These are phyloP conservation scores for Xylariaceae sp. DNA, from an alignment of 2,329 filamentous ascomycete species.

Conservation along the genomic window DNA sequence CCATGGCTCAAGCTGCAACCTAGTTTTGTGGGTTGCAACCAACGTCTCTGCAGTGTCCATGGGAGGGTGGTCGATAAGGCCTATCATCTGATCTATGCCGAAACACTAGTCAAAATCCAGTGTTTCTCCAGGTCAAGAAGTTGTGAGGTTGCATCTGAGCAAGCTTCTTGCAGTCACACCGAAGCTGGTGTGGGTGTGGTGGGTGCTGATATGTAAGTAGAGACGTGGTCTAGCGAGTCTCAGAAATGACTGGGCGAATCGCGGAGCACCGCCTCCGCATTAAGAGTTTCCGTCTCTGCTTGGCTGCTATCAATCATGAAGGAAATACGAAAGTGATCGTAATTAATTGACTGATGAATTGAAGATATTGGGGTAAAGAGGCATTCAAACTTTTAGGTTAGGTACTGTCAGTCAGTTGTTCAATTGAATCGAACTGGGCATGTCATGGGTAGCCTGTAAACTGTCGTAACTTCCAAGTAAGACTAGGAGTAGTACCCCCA, in stretches of 20 bases:
- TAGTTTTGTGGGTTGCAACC: slow-evolving; percentile 11
- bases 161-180: slow-evolving; percentile 14
- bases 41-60: no score
- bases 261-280: slow-evolving; percentile 14
- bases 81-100: slow-evolving; percentile 15
- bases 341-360: slow-evolving; percentile 1
- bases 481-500: no score
- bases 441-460: no score
- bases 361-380: no score
- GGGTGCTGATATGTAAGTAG: neutral
- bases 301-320: slow-evolving; percentile 4
- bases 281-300: neutral
- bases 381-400: no score
- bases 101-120: slow-evolving; percentile 7
- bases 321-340: no score
- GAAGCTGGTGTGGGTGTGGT: slow-evolving; percentile 1
- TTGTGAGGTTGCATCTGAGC: slow-evolving; percentile 7
- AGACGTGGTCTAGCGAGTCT: no score
- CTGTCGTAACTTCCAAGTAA: no score
- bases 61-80: slow-evolving; percentile 13
- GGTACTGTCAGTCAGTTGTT: no score
- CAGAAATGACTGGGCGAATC: slow-evolving; percentile 10
- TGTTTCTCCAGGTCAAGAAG: slow-evolving; percentile 9
- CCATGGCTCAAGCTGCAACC: slow-evolving; percentile 3
- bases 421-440: no score